Evolutionary conservation across 2,329 filamentous ascomycete genomes (phyloP).

Genomic region (Didymella lethalis): DNA sequence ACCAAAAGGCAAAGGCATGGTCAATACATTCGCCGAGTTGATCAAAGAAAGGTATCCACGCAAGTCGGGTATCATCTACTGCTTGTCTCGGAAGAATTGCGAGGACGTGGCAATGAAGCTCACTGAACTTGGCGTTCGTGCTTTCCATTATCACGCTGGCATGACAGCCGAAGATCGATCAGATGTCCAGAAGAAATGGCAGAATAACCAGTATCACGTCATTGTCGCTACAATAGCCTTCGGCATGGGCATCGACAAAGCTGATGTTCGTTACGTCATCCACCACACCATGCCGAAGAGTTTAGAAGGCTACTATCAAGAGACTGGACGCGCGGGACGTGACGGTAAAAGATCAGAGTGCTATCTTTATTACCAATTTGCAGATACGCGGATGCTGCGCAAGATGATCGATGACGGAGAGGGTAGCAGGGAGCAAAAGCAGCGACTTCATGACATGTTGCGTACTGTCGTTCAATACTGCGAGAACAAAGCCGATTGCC

Average conservation of each 20-base stretch:
- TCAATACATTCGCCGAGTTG: constrained; percentile 66
- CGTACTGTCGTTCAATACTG: constrained; percentile 85
- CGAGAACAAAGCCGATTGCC: constrained; percentile 87
- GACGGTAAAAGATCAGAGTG: constrained; percentile 89
- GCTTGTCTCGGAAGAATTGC: constrained; percentile 82
- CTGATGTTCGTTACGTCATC: constrained; percentile 94
- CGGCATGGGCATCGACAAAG: constrained; percentile 99
- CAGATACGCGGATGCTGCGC: constrained; percentile 75
- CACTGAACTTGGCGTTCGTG: constrained; percentile 69
- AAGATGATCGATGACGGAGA: constrained; percentile 86
- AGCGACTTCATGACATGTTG: constrained; percentile 84
- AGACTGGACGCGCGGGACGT: constrained; percentile 92
- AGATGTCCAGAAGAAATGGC: constrained; percentile 81
- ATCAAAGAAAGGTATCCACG: constrained; percentile 75
- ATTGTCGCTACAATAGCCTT: constrained; percentile 99
- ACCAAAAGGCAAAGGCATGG: constrained; percentile 68
- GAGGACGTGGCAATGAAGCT: constrained; percentile 81
- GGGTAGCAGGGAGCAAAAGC: constrained; percentile 78
- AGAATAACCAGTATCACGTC: constrained; percentile 78
- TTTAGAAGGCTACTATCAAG: constrained; percentile 96
- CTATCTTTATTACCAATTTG: constrained; percentile 86
- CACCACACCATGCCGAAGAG: constrained; percentile 94
- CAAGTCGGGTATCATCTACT: constrained; percentile 92
- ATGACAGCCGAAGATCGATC: constrained; percentile 74
- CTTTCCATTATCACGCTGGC: constrained; percentile 85